A percentile compares a stretch with the other conserved stretches of the same genome.
These are phyloP conservation scores for Prillingera fragicola DNA, from an alignment of 1,284 basidiomycete species.

Conservation along the genomic window DNA sequence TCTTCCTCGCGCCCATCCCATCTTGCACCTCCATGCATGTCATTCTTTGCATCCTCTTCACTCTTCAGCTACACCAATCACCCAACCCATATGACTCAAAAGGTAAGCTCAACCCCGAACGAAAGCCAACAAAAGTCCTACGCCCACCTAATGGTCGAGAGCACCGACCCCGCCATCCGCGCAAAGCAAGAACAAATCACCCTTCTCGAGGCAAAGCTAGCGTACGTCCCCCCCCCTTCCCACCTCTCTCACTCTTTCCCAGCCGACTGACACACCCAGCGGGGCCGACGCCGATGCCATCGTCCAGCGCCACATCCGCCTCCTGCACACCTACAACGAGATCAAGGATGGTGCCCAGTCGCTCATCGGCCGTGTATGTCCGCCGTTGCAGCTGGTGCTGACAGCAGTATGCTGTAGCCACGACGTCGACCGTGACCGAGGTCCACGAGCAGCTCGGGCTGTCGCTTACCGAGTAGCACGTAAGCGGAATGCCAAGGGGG, in stretches of 20 bases:
- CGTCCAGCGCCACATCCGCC: conserved; percentile 37
- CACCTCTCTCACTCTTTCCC: neutral
- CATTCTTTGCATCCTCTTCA: no score
- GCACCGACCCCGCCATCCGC: no score
- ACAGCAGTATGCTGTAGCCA: conserved; percentile 39
- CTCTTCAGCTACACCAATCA: no score
- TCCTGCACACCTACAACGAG: conserved; percentile 47
- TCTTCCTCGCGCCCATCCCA: no score
- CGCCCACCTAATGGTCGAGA: no score
- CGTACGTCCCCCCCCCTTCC: conserved; percentile 12
- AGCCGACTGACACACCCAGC: conserved; percentile 8
- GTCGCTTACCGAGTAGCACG: conserved; percentile 28
- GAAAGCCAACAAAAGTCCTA: no score
- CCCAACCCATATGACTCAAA: no score
- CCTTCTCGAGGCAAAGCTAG: conserved; percentile 18
- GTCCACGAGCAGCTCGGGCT: conserved; percentile 40
- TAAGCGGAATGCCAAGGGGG: no score
- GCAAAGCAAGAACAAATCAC: conserved; percentile 23
- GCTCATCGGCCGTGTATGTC: conserved; percentile 39
- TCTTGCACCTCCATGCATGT: no score
- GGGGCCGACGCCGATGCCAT: conserved; percentile 32
- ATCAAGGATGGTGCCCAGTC: conserved; percentile 46
- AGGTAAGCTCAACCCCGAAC: no score
- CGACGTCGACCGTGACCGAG: conserved; percentile 32
- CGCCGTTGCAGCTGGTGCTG: neutral